Evolutionary conservation across 2,329 filamentous ascomycete genomes (phyloP), one percentile per base, ranked within the genome.

Genomic region (Sphaceloma murrayae): DNA sequence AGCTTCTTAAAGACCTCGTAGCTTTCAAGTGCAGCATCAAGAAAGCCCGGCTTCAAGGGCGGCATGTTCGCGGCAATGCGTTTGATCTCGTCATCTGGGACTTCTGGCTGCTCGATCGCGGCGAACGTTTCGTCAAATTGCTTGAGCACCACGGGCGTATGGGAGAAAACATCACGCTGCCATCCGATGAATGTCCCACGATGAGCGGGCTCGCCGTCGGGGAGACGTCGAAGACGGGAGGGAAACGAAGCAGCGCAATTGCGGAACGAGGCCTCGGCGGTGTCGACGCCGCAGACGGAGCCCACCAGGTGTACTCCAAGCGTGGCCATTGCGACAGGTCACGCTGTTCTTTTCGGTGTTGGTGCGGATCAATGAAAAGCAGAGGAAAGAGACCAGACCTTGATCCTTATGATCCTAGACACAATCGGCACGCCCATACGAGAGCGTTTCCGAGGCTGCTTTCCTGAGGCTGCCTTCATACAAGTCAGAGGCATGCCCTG

Each of bases 141-240:
- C 16, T 39, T 45, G 34, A 42, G 27, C 5, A 48, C 34, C 13
- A 42, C 34, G 5, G 34, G 26, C 3, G 7, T 24, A 5, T 22
- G 24, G n/a, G 46, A 34, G 51, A 67, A 64, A 17, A 58, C 48
- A 10, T 48, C 39, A 18, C 50, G 45, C 49, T 65, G 65, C 51
- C 56, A 67, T 26, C 43, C 40, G 10, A 61, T 56, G 43, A 60
- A 66, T 21, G 51, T 53, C 6, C 55, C 36, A 19, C 65, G 56
- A 30, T 56, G 33, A 10, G 56, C 62, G 5, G 63, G 61, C 49
- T 69, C 66, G 34, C 65, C 66, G 49, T 68, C 66, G 2, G 65
- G 64, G 3, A 68, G 58, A 24, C 58, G 58, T 18, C 51, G 54
- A 18, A 67, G 51, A 9, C 61, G 63, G 16, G 51, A 46, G 3